Conservation (phyloP, 139 green algal genomes). For the Ulvella scutata region DNA sequence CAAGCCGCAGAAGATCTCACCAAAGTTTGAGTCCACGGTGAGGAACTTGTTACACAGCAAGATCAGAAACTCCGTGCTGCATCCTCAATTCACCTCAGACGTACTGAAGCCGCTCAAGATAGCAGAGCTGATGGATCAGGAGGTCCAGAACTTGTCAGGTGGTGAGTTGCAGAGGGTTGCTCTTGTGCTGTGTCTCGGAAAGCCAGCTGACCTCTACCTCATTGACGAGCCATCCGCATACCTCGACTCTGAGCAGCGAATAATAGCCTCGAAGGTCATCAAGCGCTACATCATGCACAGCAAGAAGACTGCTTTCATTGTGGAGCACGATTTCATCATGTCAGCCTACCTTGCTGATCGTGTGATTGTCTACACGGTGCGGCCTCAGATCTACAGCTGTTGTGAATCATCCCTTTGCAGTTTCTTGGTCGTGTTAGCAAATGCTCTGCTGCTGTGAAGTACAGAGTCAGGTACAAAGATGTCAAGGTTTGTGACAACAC, state of each 20-base stretch:
- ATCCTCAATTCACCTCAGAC: constrained; percentile 75
- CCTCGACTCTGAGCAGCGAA: constrained; percentile 96
- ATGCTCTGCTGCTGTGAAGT: too few species aligned
- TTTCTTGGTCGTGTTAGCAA: too few species aligned
- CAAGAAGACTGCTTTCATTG: constrained; percentile 99
- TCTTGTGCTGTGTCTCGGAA: constrained; percentile 81
- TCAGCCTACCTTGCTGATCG: constrained; percentile 83
- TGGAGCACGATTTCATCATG: constrained; percentile 99
- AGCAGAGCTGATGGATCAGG: constrained; percentile 86
- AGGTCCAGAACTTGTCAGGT: constrained; percentile 87
- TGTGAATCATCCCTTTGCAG: too few species aligned
- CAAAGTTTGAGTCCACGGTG: constrained; percentile 89
- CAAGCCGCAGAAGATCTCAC: constrained; percentile 98
- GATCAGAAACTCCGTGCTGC: constrained; percentile 82
- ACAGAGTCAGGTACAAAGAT: too few species aligned
- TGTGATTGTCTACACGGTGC: constrained; percentile 94
- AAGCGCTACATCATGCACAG: constrained; percentile 98
- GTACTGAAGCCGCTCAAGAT: constrained; percentile 87
- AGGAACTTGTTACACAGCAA: constrained; percentile 89
- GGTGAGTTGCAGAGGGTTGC: constrained; percentile 89
- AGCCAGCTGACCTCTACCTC: constrained; percentile 94
- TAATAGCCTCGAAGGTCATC: constrained; percentile 96
- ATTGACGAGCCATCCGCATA: constrained; percentile 97
- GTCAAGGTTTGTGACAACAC: too few species aligned
- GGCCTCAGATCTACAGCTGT: constrained; percentile 39